phyloP scores from a whole-genome alignment of 805 yeast genomes.

The Yamadazyma kitorensis region DNA sequence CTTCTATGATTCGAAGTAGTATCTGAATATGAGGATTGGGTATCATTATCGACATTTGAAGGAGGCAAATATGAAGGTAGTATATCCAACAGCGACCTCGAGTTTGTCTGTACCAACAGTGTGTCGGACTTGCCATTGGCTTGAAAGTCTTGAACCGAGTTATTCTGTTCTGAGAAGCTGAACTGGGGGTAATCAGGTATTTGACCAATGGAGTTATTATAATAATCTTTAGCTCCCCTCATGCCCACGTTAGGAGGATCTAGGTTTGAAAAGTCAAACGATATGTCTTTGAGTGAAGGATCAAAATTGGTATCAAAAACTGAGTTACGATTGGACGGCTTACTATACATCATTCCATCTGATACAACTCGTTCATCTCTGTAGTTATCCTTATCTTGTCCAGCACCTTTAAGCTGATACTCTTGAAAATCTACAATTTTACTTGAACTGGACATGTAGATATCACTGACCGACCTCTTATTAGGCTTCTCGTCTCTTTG shows the following conservation, averaged over 20 bases:
- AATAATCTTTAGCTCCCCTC: neutral
- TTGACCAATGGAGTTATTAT: neutral
- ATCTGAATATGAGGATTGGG: slow-evolving; percentile 7
- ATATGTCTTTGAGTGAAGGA: slow-evolving; percentile 10
- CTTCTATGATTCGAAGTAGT: neutral
- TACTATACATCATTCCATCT: slow-evolving; percentile 10
- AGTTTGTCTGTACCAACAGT: neutral
- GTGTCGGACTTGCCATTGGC: neutral
- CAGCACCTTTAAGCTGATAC: no score
- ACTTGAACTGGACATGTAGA: no score
- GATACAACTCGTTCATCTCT: slow-evolving; percentile 14
- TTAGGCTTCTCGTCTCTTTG: no score
- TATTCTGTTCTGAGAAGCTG: slow-evolving; percentile 8
- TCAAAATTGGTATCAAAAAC: slow-evolving; percentile 16
- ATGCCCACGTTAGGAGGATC: no score
- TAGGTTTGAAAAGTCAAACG: slow-evolving; percentile 8
- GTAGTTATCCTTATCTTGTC: no score
- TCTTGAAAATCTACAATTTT: no score
- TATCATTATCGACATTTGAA: slow-evolving; percentile 2
- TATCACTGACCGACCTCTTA: no score
- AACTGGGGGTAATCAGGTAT: slow-evolving; percentile 1
- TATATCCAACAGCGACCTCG: slow-evolving; percentile 1
- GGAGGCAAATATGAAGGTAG: slow-evolving; percentile 6
- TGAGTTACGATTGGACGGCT: slow-evolving; percentile 8
- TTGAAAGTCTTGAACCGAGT: slow-evolving; percentile 5